Evolutionary conservation across 176 grass and related monocot genomes (phyloP), one percentile per base, ranked within the genome.

Genomic region (Leersia perrieri): DNA sequence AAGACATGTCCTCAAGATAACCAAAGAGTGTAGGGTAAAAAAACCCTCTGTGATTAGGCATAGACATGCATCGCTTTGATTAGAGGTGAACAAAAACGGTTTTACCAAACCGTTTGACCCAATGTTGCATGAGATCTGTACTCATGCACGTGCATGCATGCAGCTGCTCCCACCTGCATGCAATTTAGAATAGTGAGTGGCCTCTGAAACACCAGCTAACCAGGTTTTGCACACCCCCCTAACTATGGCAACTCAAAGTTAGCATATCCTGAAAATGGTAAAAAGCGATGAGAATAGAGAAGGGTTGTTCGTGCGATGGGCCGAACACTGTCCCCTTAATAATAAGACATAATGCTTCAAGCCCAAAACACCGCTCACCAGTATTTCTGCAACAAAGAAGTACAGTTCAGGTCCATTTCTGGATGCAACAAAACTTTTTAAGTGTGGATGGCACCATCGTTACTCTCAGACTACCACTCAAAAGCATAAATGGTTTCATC

Each of bases 341-440:
- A 72, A 80, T 80, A 87, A 87, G 83, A 84, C 60, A 89, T 70
- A 92, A 83, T 89, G 92, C 83, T 89, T 87, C 80, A 80, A 85
- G 87, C 80, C 77, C 84, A 88, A 89, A 75, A 94, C 60, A 78
- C 76, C 76, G 72, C 79, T 86, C 82, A 89, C 69, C 89, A 89
- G 77, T 66, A 86, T 89, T 85, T 94, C 92, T 89, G 92, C 89
- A 94, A 94, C 74, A 94, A 87, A 89, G 87, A 91, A 94, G 89
- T 87, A 89, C 72, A 92, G 45, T 92, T 94, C 89, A 92, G 92
- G 80, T 85, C 86, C 80, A 38, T 80, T 68, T 84, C 80, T 80
- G 70, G 63, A 76, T 87, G 80, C 80, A 70, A 44, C 70, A 84
- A 87, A 87, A 80, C 80, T 90, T 73, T 75, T 73, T 75, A 84